Base-by-base conservation (phyloP, 2,329 filamentous ascomycete species). In the Hymenoscyphus fraxineus region DNA sequence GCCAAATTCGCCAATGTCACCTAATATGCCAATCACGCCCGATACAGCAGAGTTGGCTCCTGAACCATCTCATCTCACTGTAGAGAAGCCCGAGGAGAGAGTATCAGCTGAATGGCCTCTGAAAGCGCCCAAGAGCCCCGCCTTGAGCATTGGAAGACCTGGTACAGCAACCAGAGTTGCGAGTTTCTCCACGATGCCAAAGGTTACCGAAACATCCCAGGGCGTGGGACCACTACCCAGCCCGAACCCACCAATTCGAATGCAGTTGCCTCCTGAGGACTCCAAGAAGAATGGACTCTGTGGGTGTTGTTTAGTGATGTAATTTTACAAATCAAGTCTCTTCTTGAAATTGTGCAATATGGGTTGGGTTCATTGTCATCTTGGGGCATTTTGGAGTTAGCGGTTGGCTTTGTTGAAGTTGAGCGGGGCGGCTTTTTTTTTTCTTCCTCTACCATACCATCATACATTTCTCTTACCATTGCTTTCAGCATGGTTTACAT, bases 51-150 rank as follows among this genome's bases (percentile, higher is more conserved):
- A 73, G 40, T 16, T 70, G 70, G 65, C 74, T 76, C 59, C 78
- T 22, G n/a, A 51, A 51, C 19, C 44, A 51, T 7, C 44, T 6
- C 44, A 19, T 4, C 44, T 51, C 1, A 19, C 10, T 3, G 44
- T 51, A 27, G 44, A 51, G 9, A 51, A 19, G 7, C 44, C 44
- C n/a, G n/a, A 51, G 22, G n/a, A 51, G n/a, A 51, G 44, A 31
- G 68, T 74, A 56, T 76, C 73, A 40, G n/a, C 69, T n/a, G 84
- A 88, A 66, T 89, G 87, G 87, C 87, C 87, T 1, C 76, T 89
- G 31, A 83, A 61, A 35, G 76, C 71, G 3, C 72, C 79, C 6
- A 84, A 81, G 74, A 84, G 80, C 67, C 81, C 83, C 16, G 78
- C 78, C 4, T 74, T 78, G 60, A 82, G 79, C 62, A 79, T 80